These are phyloP conservation scores for Daldinia grandis DNA, from an alignment of 495 filamentous ascomycete genomes.

Conservation along the genomic window DNA sequence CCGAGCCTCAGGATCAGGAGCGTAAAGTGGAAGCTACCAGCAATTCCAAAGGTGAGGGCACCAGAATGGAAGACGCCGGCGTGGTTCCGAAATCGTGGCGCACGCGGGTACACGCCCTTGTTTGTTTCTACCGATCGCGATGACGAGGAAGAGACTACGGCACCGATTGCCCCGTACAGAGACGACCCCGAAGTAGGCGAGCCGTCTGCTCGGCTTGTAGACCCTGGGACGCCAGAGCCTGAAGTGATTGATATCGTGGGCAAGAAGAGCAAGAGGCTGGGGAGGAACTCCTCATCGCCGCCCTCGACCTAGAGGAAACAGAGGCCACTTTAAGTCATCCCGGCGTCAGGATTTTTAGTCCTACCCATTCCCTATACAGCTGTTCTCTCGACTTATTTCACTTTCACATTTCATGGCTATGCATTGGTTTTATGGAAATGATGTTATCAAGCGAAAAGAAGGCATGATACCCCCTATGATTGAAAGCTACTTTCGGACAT, in stretches of 20 bases:
- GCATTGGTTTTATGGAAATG: neutral
- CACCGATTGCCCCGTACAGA: conserved; percentile 23
- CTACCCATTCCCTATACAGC: neutral
- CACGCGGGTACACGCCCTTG: conserved; percentile 32
- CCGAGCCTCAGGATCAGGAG: conserved; percentile 15
- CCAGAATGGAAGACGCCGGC: conserved; percentile 45
- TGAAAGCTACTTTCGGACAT: neutral
- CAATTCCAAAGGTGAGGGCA: conserved; percentile 30
- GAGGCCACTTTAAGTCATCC: neutral
- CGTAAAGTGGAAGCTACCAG: conserved; percentile 32
- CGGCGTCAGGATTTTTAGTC: neutral
- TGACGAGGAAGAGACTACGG: conserved; percentile 5
- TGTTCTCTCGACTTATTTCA: neutral
- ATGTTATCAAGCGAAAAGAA: conserved; percentile 12
- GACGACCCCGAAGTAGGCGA: conserved; percentile 38
- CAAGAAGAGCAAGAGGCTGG: conserved; percentile 28
- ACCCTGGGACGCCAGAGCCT: conserved; percentile 22
- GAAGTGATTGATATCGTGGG: conserved; percentile 37
- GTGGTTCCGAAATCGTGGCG: conserved; percentile 37
- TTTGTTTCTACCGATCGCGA: conserved; percentile 44
- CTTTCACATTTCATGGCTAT: neutral
- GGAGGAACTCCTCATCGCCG: conserved; percentile 30
- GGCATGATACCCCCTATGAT: conserved; percentile 31
- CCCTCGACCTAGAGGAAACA: neutral
- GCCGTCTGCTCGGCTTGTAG: conserved; percentile 17